These are phyloP conservation scores for Neofusicoccum sp. DNA, from an alignment of 2,329 filamentous ascomycete genomes.

Conservation along the genomic window DNA sequence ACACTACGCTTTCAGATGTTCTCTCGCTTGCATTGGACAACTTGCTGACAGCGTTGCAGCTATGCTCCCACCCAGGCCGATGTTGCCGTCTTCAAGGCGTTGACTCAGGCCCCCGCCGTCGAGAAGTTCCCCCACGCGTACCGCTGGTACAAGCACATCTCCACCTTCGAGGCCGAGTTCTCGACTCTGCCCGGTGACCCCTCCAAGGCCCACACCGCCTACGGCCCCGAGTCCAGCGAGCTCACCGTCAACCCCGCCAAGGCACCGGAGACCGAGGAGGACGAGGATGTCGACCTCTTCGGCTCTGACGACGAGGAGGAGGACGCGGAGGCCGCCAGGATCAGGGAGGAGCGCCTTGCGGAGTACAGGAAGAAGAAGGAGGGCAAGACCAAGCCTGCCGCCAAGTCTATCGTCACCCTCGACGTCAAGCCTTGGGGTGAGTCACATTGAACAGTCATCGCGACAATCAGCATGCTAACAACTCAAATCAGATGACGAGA, in stretches of 20 bases:
- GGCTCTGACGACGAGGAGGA: slow-evolving; percentile 93
- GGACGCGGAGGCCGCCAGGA: slow-evolving; percentile 78
- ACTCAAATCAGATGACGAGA: slow-evolving; percentile 76
- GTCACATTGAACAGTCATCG: slow-evolving; percentile 38
- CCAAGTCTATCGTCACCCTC: slow-evolving; percentile 94
- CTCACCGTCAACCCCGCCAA: slow-evolving; percentile 84
- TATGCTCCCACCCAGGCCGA: slow-evolving; percentile 86
- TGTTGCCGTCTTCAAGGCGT: slow-evolving; percentile 90
- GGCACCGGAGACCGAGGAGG: slow-evolving; percentile 68
- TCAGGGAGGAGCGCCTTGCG: slow-evolving; percentile 86
- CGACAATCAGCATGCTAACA: slow-evolving; percentile 27
- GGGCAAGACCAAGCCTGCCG: slow-evolving; percentile 83
- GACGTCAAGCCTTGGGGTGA: slow-evolving; percentile 99
- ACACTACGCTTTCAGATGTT: not conserved
- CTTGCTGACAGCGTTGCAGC: slow-evolving; percentile 44
- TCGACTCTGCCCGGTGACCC: slow-evolving; percentile 86
- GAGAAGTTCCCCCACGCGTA: slow-evolving; percentile 91
- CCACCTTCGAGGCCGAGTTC: slow-evolving; percentile 91
- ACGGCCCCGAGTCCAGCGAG: slow-evolving; percentile 82
- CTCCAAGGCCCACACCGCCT: slow-evolving; percentile 83
- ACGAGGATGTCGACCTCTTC: slow-evolving; percentile 88
- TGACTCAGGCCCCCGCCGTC: slow-evolving; percentile 73
- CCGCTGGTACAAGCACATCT: slow-evolving; percentile 99
- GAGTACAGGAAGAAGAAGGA: slow-evolving; percentile 99
- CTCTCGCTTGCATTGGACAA: slow-evolving; percentile 24